Percentiles rank a stretch among this genome's conserved stretches.
phyloP scores from a whole-genome alignment of 1,284 basidiomycete genomes.

The Tilletia indica region DNA sequence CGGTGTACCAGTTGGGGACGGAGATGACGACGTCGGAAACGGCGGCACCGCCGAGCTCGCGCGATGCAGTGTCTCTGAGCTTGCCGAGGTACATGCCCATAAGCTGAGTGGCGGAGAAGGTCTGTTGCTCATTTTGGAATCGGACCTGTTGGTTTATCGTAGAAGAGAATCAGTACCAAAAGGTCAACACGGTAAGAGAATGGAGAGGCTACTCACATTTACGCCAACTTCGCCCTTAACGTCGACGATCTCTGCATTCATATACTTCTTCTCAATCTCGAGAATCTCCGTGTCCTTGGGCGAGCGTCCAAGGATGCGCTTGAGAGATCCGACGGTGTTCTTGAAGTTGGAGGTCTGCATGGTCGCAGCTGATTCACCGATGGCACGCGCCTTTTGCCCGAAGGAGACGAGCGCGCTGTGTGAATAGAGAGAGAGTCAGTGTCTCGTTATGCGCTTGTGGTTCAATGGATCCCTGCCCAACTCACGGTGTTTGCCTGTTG shows the following conservation, averaged over 20 bases:
- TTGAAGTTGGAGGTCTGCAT: conserved; percentile 56
- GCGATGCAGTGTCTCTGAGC: conserved; percentile 52
- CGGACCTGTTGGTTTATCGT: conserved; percentile 31
- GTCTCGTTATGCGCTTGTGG: not conserved
- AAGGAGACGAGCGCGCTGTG: conserved; percentile 52
- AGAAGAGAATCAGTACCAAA: not conserved
- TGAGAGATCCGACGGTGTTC: conserved; percentile 55
- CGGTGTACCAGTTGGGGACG: conserved; percentile 54
- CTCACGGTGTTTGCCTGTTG: conserved; percentile 50
- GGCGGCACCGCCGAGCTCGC: conserved; percentile 47
- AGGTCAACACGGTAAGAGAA: too few relatives aligned
- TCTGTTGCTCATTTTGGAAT: conserved; percentile 48
- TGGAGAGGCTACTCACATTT: conserved; percentile 28
- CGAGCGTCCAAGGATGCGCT: conserved; percentile 52
- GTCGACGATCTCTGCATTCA: conserved; percentile 54
- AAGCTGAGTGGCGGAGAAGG: conserved; percentile 55
- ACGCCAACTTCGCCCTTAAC: conserved; percentile 53
- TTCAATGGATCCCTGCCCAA: not conserved
- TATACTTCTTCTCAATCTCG: conserved; percentile 52
- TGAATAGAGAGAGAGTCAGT: not conserved
- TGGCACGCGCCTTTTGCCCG: conserved; percentile 51
- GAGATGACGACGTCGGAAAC: conserved; percentile 55
- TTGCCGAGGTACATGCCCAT: conserved; percentile 55
- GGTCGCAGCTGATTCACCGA: conserved; percentile 53
- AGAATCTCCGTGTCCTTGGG: conserved; percentile 50